Conservation (phyloP, 371 early-diverging fungal genomes). For the Dichotomocladium elegans region DNA sequence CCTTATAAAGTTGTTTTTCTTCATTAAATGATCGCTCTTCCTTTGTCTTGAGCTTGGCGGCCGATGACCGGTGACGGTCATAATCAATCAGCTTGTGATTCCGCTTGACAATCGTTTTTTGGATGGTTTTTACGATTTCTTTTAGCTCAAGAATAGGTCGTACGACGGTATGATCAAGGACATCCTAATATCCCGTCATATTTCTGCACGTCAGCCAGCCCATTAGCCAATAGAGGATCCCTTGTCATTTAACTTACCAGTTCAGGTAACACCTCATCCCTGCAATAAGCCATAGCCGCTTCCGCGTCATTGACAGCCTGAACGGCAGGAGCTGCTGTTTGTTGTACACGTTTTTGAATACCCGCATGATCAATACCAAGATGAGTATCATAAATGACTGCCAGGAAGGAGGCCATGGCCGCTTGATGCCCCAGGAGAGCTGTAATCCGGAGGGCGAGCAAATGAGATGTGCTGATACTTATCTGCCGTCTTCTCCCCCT, state of each 20-base stretch:
- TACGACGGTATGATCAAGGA: constrained; percentile 67
- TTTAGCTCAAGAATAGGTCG: constrained; percentile 63
- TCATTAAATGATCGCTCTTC: constrained; percentile 61
- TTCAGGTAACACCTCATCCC: constrained; percentile 62
- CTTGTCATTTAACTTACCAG: constrained; percentile 45
- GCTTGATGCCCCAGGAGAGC: constrained; percentile 68
- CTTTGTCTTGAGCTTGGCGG: constrained; percentile 65
- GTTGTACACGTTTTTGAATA: constrained; percentile 35
- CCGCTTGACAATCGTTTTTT: constrained; percentile 71
- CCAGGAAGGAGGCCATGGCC: constrained; percentile 57
- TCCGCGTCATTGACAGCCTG: constrained; percentile 64
- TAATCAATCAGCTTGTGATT: constrained; percentile 81
- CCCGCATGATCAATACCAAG: constrained; percentile 21
- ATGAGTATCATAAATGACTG: constrained; percentile 51
- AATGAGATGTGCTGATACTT: background rate
- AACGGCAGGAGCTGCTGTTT: constrained; percentile 52
- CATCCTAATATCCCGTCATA: constrained; percentile 42
- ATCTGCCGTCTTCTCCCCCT: background rate
- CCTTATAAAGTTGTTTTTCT: constrained; percentile 67
- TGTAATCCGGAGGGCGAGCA: constrained; percentile 11
- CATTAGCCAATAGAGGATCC: background rate
- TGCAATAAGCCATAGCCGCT: constrained; percentile 52
- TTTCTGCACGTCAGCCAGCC: background rate
- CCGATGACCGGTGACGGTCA: constrained; percentile 68
- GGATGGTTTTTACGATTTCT: constrained; percentile 61